Evolutionary conservation across 2,329 filamentous ascomycete species (phyloP), one percentile per base, ranked within the genome.

Genomic region (Diplodia corticola): DNA sequence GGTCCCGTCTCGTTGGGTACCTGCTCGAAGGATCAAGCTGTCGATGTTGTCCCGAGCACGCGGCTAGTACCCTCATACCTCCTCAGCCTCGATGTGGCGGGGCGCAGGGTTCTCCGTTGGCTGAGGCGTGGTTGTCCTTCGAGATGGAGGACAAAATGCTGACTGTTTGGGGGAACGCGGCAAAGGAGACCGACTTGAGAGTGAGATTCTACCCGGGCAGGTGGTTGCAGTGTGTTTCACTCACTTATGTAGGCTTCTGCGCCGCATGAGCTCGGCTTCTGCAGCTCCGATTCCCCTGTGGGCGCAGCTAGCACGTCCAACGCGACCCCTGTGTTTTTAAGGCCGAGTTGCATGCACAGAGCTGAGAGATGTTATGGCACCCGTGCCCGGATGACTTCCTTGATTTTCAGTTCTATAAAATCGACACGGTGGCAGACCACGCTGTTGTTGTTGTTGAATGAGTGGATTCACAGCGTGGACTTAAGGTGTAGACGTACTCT

Each of bases 51-150:
- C 37, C n/a, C 3, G 2, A 10, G 4, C 17, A 9, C 10, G 5
- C 2, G 24, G 6, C n/a, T 1, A 15, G 15, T 13, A 12, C n/a
- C 0, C 5, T 5, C 55, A 3, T 59, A 46, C 55, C 9, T 57
- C 53, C 33, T 59, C 55, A 46, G 55, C 55, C 28, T 59, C 55
- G 44, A 59, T 59, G 24, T 59, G 37, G 37, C 48, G 55, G 2
- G 55, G 55, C 6, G 55, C 55, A 22, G 55, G 37, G 6, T 59
- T 24, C 24, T 59, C 55, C 13, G 53, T 26, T 13, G 15, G 24
- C 10, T 26, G 26, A 22, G 12, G 30, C 55, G 48, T 59, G 30
- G 12, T n/a, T 55, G 51, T 13, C n/a, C 20, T 13, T 5, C 4
- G 7, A 17, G 9, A 30, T 9, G 15, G 9, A 30, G n/a, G 15